Conservation (phyloP, 148 eudicot species). For the Spergularia bocconei region DNA sequence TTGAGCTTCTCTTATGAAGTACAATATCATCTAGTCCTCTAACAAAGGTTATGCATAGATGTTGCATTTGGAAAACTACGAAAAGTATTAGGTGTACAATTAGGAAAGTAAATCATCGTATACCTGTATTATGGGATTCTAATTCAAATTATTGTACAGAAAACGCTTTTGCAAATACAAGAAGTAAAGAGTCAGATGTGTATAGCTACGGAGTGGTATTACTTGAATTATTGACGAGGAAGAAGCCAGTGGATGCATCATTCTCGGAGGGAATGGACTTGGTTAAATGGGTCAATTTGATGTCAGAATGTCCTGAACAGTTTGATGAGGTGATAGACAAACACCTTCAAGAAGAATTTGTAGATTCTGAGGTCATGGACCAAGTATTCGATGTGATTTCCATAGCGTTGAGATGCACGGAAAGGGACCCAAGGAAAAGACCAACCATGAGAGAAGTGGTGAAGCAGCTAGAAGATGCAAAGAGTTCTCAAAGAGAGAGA, state of each 20-base stretch:
- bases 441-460: constrained; percentile 78
- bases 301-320: constrained; percentile 28
- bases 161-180: constrained; percentile 46
- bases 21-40: background rate
- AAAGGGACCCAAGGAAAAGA: constrained; percentile 47
- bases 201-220: constrained; percentile 67
- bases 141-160: constrained; percentile 36
- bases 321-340: too few relatives aligned
- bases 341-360: too few relatives aligned
- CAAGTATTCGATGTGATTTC: too few relatives aligned
- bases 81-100: too few relatives aligned
- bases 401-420: too few relatives aligned
- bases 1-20: background rate
- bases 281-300: constrained; percentile 51
- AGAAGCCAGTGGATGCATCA: constrained; percentile 47
- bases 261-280: constrained; percentile 42
- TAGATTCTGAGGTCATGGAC: too few relatives aligned
- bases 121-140: too few relatives aligned
- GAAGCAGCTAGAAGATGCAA: constrained; percentile 45
- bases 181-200: constrained; percentile 62
- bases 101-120: too few relatives aligned
- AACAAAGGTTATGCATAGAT: too few relatives aligned
- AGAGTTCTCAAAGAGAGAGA: constrained; percentile 26
- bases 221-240: constrained; percentile 44
- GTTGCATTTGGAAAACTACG: too few relatives aligned